Conservation (phyloP, 2,329 filamentous ascomycete genomes). For the Cadophora malorum region DNA sequence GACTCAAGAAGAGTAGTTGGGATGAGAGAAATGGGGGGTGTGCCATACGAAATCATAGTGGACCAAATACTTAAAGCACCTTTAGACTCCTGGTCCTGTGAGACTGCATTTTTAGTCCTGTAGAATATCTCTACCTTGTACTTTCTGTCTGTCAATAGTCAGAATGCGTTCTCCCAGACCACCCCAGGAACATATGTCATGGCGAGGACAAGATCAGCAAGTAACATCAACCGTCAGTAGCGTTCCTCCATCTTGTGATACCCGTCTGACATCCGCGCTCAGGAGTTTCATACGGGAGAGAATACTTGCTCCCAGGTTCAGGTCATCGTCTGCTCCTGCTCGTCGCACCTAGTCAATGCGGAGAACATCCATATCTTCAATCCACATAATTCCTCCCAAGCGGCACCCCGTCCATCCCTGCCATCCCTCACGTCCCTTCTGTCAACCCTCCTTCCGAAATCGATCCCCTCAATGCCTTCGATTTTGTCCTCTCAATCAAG, state of each 20-base stretch:
- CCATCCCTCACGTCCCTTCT: not conserved
- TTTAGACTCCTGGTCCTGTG: too few relatives aligned
- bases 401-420: not conserved
- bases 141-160: not conserved
- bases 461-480: not conserved
- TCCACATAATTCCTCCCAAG: not conserved
- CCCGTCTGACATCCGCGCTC: not conserved
- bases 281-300: not conserved
- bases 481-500: not conserved
- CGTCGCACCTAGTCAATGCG: constrained; percentile 7
- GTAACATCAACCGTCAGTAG: not conserved
- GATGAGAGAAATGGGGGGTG: not conserved
- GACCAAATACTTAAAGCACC: not conserved
- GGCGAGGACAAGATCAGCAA: not conserved
- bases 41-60: not conserved
- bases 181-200: not conserved
- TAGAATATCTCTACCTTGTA: too few relatives aligned
- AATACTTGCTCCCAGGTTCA: constrained; percentile 17
- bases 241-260: not conserved
- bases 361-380: constrained; percentile 17
- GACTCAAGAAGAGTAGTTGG: not conserved
- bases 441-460: not conserved
- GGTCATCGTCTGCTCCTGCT: constrained; percentile 27
- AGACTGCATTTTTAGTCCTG: too few relatives aligned
- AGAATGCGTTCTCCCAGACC: constrained; percentile 4